Base-by-base conservation (phyloP, 495 filamentous ascomycete genomes). In the Penicillium malachiteum region DNA sequence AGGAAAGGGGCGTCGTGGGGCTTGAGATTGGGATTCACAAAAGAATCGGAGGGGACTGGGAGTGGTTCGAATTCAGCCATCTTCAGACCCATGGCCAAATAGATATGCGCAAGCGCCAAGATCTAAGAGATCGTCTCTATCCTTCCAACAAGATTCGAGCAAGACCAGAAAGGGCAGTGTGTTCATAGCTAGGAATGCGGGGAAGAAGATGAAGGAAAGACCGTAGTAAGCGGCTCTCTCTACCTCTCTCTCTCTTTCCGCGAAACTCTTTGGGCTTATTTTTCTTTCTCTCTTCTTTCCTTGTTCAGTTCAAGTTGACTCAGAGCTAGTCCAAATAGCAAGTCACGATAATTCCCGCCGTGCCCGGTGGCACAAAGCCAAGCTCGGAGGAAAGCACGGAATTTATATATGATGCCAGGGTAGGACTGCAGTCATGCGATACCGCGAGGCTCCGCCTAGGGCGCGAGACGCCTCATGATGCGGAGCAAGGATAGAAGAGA, bases 1-100 rank as follows among this genome's bases (percentile, higher is more conserved):
- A 68, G 51, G 41, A 74, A 70, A n/a, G 60, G 54, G 21, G 55
- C 41, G 46, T 50, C 48, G 34, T 40, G 48, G 43, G 62, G 34
- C 35, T 60, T 48, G 44, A 16, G 50, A 16, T 62, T 48, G 32
- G 53, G 45, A 37, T 56, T 59, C 14, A 57, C 41, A 44, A 60
- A 65, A 45, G 50, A 52, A 17, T 47, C 51, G 50, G 42, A 54
- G n/a, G n/a, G n/a, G 48, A 64, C 60, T 66, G 63, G 61, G 50
- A 59, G 52, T 30, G 60, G 53, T 59, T 68, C 55, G 48, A 51
- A 63, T 60, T 68, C 63, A 66, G 63, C 63, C 65, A 68, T 68
- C 56, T 64, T 64, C 44, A 66, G 40, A 61, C 63, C 65, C 65
- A 66, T 66, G 43, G 46, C 52, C 30, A 40, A 35, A 48, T n/a